Base-by-base conservation (phyloP, 2,329 filamentous ascomycete genomes). In the Trichoderma sp. region DNA sequence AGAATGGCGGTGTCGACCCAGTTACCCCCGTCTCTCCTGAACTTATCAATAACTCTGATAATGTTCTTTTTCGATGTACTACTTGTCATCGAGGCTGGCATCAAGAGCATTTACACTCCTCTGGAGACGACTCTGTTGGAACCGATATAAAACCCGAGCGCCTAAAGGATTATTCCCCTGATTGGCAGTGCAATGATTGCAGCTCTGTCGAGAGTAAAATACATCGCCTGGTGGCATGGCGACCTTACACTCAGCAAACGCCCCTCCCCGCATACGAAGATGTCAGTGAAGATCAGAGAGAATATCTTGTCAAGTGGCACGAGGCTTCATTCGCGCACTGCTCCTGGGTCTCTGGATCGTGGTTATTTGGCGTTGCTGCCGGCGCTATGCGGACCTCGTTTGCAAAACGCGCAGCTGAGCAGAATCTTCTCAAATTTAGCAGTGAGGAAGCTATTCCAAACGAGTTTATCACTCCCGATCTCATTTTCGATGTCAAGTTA, bases 241-340 rank as follows among this genome's bases (percentile, higher is more conserved):
- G 95, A 69, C 93, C 93, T 0, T 77, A 83, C 0, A 81, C 86
- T 2, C 59, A 51, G 18, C 60, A 51, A 7, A 28, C 68, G 11
- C 30, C 54, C 5, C 59, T 39, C 5, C 72, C 71, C 0, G 49
- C 68, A 11, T 77, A 71, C 49, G 79, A 81, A 13, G 91, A 96
- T 75, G 59, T 79, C 37, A 60, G 59, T 13, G 81, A 83, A 39
- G 91, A 93, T 66, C 84, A 91, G n/a, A 94, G 94, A 72, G 93
- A 97, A 73, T 99, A 98, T 75, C 86, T 99, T 2, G 82, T 99
- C 74, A 97, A 96, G 77, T 98, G 94, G 93, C 89, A 91, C 55
- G 83, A 84, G 0, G 85, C 87, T 68, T 97, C 95, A 0, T 96
- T 97, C 75, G 91, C 90, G 71, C 90, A 92, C 72, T 93, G 92